phyloP scores from a whole-genome alignment of 768 basidiomycete genomes.

The Mycena maculata region DNA sequence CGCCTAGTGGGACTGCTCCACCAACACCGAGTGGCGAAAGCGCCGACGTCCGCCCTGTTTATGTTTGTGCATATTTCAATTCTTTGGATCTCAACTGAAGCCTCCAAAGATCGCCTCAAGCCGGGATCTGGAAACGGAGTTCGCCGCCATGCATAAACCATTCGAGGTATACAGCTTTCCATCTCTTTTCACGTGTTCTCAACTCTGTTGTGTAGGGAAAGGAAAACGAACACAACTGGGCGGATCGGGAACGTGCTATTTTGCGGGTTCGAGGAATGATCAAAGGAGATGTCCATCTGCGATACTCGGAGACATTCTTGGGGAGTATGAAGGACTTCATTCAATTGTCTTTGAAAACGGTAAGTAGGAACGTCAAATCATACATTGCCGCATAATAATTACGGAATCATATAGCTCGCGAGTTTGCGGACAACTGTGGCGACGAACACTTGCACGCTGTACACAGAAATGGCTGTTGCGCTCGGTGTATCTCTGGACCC shows the following conservation, averaged over 20 bases:
- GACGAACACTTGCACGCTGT: conserved; percentile 79
- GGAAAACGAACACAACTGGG: conserved; percentile 98
- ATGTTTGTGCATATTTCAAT: conserved; percentile 53
- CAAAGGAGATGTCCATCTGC: conserved; percentile 81
- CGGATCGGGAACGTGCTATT: conserved; percentile 80
- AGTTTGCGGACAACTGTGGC: conserved; percentile 94
- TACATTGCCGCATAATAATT: background rate
- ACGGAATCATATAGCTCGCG: conserved; percentile 63
- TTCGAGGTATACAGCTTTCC: conserved; percentile 71
- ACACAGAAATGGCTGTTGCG: conserved; percentile 75
- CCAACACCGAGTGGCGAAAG: conserved; percentile 55
- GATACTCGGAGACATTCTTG: conserved; percentile 82
- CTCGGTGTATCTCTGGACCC: conserved; percentile 81
- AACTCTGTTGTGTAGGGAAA: conserved; percentile 70
- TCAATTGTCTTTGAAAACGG: conserved; percentile 87
- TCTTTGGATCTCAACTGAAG: background rate
- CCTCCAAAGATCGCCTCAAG: conserved; percentile 78
- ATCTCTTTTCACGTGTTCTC: background rate
- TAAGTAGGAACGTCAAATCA: conserved; percentile 50
- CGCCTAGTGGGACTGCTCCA: conserved; percentile 51
- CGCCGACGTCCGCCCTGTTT: conserved; percentile 70
- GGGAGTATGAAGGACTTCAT: conserved; percentile 81
- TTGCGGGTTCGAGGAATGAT: conserved; percentile 89
- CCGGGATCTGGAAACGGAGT: conserved; percentile 88
- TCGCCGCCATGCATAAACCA: conserved; percentile 77